phyloP scores from a whole-genome alignment of 352 stramenopile species.

The Phytophthora foliorum region DNA sequence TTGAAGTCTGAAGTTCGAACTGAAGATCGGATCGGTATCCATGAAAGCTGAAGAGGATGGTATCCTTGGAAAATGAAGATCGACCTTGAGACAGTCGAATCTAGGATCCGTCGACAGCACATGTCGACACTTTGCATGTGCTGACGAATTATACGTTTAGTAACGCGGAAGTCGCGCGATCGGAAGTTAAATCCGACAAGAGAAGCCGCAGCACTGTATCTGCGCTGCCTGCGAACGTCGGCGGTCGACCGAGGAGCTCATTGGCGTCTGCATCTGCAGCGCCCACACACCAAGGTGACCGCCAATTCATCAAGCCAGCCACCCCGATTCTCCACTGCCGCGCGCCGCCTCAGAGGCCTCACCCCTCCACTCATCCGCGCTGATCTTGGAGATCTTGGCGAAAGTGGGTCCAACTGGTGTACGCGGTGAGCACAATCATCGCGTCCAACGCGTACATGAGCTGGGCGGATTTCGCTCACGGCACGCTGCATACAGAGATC shows the following conservation, averaged over 20 bases:
- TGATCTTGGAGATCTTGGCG: background rate
- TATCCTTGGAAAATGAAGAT: too few relatives aligned
- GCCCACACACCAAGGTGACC: background rate
- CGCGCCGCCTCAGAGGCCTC: background rate
- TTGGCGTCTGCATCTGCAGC: background rate
- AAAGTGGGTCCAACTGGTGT: conserved; percentile 5
- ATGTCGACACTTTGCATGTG: too few relatives aligned
- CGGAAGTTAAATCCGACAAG: conserved; percentile 15
- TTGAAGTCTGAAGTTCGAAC: too few relatives aligned
- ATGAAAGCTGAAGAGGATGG: too few relatives aligned
- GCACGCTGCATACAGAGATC: conserved; percentile 7
- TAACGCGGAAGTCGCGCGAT: background rate
- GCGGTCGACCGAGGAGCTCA: background rate
- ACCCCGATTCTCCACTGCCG: background rate
- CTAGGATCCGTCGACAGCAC: background rate
- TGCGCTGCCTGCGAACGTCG: background rate
- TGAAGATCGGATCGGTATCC: too few relatives aligned
- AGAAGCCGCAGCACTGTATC: background rate
- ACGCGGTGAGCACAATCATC: conserved; percentile 11
- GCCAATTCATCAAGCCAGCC: background rate
- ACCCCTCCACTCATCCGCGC: conserved; percentile 15
- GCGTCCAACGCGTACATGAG: background rate
- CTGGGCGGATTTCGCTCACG: conserved; percentile 1
- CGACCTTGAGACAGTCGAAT: conserved; percentile 15
- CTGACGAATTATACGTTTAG: background rate